A percentile compares a stretch with the other conserved stretches of the same genome.
Conservation (phyloP, 371 early-diverging fungal species). For the Mortierella sp. region DNA sequence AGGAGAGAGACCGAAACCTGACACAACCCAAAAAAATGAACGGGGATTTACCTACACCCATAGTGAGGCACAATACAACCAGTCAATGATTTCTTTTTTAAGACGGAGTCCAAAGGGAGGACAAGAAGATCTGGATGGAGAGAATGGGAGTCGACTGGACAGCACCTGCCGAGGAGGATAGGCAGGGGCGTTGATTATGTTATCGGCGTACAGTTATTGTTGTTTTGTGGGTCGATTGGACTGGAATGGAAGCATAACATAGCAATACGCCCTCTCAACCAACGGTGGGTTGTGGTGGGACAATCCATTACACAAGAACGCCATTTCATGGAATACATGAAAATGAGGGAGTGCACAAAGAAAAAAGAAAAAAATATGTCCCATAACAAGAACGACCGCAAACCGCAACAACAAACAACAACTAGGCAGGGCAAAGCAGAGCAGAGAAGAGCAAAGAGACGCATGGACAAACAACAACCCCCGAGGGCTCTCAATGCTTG, state of each 20-base stretch:
- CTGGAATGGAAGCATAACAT: no score
- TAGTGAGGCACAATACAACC: background rate
- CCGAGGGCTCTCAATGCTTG: background rate
- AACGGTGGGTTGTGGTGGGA: background rate
- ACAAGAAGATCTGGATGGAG: no score
- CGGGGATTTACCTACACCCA: background rate
- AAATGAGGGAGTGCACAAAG: background rate
- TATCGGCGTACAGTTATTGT: background rate
- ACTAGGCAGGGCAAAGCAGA: background rate
- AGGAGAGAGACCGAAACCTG: background rate
- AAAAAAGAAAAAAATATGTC: background rate
- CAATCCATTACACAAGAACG: constrained; percentile 10
- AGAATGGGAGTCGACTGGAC: background rate
- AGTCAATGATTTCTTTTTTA: background rate
- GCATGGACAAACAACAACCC: background rate
- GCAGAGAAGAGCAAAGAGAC: background rate
- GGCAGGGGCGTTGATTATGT: background rate
- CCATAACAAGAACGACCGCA: background rate
- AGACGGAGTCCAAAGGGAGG: background rate
- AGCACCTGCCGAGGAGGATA: no score
- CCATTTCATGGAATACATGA: background rate
- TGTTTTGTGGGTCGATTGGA: background rate
- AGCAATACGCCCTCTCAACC: no score
- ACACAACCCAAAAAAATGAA: background rate
- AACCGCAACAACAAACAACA: background rate